phyloP scores from a whole-genome alignment of 2,329 filamentous ascomycete genomes.

The Lecanicillium sp. region DNA sequence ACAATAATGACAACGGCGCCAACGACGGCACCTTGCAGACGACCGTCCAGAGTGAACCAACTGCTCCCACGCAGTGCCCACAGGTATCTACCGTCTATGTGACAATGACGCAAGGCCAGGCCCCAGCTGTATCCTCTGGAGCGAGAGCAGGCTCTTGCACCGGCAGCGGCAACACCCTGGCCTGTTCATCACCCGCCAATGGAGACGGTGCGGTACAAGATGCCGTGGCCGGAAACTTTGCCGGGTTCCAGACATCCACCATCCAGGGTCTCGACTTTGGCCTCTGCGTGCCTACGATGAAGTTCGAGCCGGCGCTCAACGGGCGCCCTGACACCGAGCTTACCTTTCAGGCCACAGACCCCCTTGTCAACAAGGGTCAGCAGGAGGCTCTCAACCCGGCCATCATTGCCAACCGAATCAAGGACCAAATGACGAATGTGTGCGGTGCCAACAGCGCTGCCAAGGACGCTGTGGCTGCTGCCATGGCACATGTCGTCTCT shows the following conservation, averaged over 20 bases:
- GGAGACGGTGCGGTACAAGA: constrained; percentile 22
- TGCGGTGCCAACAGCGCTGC: constrained; percentile 56
- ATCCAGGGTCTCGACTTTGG: constrained; percentile 39
- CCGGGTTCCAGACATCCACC: constrained; percentile 9
- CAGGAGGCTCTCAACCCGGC: constrained; percentile 62
- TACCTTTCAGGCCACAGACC: constrained; percentile 61
- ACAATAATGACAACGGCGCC: too few species aligned
- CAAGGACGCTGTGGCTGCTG: constrained; percentile 41
- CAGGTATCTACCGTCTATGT: too few species aligned
- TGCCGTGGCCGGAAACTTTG: constrained; percentile 17
- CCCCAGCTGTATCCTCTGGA: too few species aligned
- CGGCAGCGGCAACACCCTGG: not conserved
- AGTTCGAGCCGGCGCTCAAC: constrained; percentile 50
- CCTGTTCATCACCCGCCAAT: constrained; percentile 8
- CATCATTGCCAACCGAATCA: constrained; percentile 68
- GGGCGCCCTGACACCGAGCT: constrained; percentile 50
- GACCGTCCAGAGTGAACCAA: too few species aligned
- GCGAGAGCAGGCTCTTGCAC: not conserved
- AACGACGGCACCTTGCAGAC: too few species aligned
- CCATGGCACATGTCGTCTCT: constrained; percentile 43
- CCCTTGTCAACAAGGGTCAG: constrained; percentile 50
- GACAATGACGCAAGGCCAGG: too few species aligned
- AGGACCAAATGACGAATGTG: constrained; percentile 60
- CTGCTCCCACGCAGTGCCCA: too few species aligned
- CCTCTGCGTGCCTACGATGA: constrained; percentile 47